Percentiles rank a stretch among this genome's conserved stretches.
Conservation (phyloP, 331 rosid species). For the Quercus tomentella region DNA sequence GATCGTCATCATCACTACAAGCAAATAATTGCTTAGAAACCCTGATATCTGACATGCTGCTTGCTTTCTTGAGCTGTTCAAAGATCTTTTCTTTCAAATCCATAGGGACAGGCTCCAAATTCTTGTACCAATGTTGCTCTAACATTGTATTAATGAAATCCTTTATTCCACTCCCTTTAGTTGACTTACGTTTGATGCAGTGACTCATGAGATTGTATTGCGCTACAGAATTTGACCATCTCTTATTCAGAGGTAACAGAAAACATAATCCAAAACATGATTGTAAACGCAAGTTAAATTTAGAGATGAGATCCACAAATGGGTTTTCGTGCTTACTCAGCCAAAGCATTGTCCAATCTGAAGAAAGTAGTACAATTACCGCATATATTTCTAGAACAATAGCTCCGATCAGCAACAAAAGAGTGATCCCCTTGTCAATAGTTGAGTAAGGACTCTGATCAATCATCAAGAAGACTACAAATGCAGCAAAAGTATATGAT, state of each 20-base stretch:
- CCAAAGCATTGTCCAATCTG: slow-evolving; percentile 31
- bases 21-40: neutral
- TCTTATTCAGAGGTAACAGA: neutral
- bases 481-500: neutral
- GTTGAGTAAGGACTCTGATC: slow-evolving; percentile 13
- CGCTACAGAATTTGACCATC: slow-evolving; percentile 28
- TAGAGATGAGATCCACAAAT: neutral
- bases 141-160: neutral
- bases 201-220: slow-evolving; percentile 26
- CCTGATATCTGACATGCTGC: neutral
- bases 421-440: slow-evolving; percentile 15
- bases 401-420: slow-evolving; percentile 21
- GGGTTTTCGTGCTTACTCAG: slow-evolving; percentile 14
- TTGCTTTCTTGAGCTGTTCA: neutral
- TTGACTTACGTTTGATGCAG: slow-evolving; percentile 4
- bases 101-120: neutral
- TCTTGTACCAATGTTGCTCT: slow-evolving; percentile 7
- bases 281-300: neutral
- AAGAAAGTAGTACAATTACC: neutral
- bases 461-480: neutral
- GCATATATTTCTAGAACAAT: slow-evolving; percentile 12
- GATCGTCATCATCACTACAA: neutral
- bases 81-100: slow-evolving; percentile 17
- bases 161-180: neutral
- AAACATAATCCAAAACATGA: neutral